Base-by-base conservation (phyloP, 805 yeast species). In the Yamadazyma phyllophila region DNA sequence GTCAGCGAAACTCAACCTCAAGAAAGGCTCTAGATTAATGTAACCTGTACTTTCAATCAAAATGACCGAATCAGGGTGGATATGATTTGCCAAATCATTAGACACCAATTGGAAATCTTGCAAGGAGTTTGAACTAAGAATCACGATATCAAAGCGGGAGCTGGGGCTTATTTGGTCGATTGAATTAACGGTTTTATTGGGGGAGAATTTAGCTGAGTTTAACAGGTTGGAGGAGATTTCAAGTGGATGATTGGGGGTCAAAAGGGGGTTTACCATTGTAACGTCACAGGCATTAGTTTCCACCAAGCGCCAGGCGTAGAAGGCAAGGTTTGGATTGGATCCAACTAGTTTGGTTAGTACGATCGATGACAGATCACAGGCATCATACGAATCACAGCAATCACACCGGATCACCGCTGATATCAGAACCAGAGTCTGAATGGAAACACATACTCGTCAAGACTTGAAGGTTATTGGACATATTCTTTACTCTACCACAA, bases 41-140 rank as follows among this genome's bases (percentile, higher is more conserved):
- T 78, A 85, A 3, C 88, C 88, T 1, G 88, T 80, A 40, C 83
- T 77, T 63, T 86, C 95, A 31, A 86, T 66, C 20, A 85, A 66
- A 2, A 86, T 65, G 29, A 81, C 67, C 20, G 89, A 74, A 60
- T 74, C 49, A 7, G 52, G 44, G 37, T 59, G 50, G 15, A 71
- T 47, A 41, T 48, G 60, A 2, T 66, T 63, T 24, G 47, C 52
- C 27, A 70, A 46, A 26, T 47, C 53, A 13, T 51, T 46, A 39
- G 69, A 60, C 12, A 53, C 38, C 8, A 52, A 47, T 54, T 68
- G 76, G 51, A 71, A 68, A 50, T 64, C 67, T 53, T 72, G 76
- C 34, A 72, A 59, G 12, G 71, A 63, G 26, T 61, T 46, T 40
- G 66, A 62, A 47, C 65, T 58, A 36, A 72, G 36, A n/a, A 72